Conservation (phyloP, 306 rosid genomes). For the Ziziphus jujuba region DNA sequence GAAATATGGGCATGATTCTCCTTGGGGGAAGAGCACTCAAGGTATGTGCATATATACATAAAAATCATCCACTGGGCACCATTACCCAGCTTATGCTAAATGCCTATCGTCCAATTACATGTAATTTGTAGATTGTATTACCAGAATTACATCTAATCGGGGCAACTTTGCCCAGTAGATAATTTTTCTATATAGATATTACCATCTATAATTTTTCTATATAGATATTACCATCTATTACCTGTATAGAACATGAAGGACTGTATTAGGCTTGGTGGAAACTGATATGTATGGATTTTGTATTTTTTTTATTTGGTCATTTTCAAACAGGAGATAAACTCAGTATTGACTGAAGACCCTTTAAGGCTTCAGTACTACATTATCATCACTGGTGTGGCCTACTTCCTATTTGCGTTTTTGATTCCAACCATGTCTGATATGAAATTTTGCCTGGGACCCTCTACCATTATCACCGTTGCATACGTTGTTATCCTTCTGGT, state of each 20-base stretch:
- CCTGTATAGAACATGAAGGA: too few species aligned
- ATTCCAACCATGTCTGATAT: constrained; percentile 58
- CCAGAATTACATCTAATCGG: too few species aligned
- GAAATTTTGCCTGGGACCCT: constrained; percentile 47
- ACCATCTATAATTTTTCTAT: too few species aligned
- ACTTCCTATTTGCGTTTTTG: constrained; percentile 41
- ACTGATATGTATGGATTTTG: background rate
- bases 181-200: too few species aligned
- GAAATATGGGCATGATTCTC: constrained; percentile 60
- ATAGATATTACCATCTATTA: too few species aligned
- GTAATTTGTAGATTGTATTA: too few species aligned
- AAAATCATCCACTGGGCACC: too few species aligned
- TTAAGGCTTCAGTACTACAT: constrained; percentile 57
- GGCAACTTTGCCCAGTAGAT: too few species aligned
- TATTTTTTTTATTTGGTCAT: background rate
- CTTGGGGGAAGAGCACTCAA: constrained; percentile 62
- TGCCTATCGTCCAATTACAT: too few species aligned
- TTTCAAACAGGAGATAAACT: constrained; percentile 44
- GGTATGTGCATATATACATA: constrained; percentile 32
- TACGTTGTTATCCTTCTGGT: constrained; percentile 34
- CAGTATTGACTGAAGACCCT: constrained; percentile 46
- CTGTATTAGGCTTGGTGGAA: background rate
- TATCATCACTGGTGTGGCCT: constrained; percentile 44
- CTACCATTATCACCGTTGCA: constrained; percentile 37
- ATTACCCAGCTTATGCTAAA: too few species aligned